phyloP scores from a whole-genome alignment of 139 green algal genomes.

The Gonium pectorale region DNA sequence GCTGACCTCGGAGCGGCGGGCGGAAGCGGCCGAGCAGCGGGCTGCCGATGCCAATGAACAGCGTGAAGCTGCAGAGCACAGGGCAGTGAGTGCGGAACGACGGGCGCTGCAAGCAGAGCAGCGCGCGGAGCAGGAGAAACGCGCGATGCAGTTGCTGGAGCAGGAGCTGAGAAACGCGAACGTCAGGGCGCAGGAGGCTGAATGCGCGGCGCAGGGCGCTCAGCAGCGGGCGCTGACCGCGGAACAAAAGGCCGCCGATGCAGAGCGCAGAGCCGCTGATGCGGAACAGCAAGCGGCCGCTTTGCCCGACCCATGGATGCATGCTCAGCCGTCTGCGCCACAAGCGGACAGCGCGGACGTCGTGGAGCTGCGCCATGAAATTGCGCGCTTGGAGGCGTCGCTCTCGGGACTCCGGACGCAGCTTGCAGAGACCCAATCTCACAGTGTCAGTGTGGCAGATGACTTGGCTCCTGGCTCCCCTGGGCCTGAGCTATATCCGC shows the following conservation, averaged over 20 bases:
- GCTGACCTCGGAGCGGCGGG: background rate
- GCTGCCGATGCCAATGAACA: background rate
- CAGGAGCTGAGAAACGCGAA: background rate
- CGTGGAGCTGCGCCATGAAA: constrained; percentile 4
- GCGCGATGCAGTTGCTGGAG: no score
- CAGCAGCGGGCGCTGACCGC: background rate
- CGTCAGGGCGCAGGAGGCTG: background rate
- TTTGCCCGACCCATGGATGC: no score
- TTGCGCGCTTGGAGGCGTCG: constrained; percentile 10
- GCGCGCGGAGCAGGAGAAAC: no score
- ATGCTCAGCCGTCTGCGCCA: no score
- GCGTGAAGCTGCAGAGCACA: background rate
- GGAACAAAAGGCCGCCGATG: background rate
- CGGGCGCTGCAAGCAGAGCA: no score
- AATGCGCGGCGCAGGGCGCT: background rate
- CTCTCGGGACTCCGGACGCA: constrained; percentile 16
- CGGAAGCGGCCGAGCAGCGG: background rate
- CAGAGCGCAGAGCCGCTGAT: background rate
- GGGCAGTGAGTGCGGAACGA: background rate
- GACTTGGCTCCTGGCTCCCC: no score
- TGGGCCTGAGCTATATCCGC: no score
- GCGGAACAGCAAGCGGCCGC: no score
- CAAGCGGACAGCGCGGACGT: constrained; percentile 34
- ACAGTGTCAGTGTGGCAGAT: background rate
- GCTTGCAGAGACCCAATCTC: constrained; percentile 3